Evolutionary conservation across 179 eudicot genomes (phyloP).

Genomic region (Spergularia azorica): DNA sequence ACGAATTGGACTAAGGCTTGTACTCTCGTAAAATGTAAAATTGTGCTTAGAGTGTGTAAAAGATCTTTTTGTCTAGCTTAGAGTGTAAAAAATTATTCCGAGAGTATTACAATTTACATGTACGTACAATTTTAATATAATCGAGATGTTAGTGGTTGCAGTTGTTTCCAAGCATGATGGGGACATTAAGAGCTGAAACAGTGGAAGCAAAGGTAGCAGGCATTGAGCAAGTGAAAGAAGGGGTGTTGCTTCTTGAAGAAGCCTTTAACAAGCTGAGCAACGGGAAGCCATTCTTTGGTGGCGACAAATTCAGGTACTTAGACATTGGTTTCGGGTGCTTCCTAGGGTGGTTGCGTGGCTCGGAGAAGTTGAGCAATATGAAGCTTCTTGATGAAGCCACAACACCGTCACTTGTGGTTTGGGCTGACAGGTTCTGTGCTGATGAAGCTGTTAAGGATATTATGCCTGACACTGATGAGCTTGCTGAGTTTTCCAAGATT

Average conservation of each 20-base stretch:
- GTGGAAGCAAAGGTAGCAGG: constrained; percentile 28
- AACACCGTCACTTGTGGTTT: constrained; percentile 28
- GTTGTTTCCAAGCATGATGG: constrained; percentile 30
- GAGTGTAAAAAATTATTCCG: too few relatives aligned
- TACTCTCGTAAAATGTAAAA: too few relatives aligned
- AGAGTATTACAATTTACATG: too few relatives aligned
- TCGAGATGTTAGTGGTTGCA: constrained; percentile 20
- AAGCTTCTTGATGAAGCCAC: constrained; percentile 26
- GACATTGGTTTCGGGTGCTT: constrained; percentile 45
- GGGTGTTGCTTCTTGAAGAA: constrained; percentile 37
- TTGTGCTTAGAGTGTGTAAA: too few relatives aligned
- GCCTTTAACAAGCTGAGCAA: constrained; percentile 41
- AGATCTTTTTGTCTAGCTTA: too few relatives aligned
- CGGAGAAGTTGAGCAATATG: constrained; percentile 23
- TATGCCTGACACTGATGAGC: constrained; percentile 34
- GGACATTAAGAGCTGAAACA: background rate
- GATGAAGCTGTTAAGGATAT: constrained; percentile 35
- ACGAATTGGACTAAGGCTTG: too few relatives aligned
- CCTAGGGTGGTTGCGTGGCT: constrained; percentile 40
- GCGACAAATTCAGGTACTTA: constrained; percentile 34
- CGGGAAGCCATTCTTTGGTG: constrained; percentile 43
- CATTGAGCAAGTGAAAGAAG: constrained; percentile 29
- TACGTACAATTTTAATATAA: too few relatives aligned
- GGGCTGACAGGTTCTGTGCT: constrained; percentile 34
- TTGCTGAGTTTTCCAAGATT: constrained; percentile 28